Percentiles rank a stretch among this genome's conserved stretches.
phyloP scores from a whole-genome alignment of 2,329 filamentous ascomycete species.

The Byssoonygena ceratinophila region DNA sequence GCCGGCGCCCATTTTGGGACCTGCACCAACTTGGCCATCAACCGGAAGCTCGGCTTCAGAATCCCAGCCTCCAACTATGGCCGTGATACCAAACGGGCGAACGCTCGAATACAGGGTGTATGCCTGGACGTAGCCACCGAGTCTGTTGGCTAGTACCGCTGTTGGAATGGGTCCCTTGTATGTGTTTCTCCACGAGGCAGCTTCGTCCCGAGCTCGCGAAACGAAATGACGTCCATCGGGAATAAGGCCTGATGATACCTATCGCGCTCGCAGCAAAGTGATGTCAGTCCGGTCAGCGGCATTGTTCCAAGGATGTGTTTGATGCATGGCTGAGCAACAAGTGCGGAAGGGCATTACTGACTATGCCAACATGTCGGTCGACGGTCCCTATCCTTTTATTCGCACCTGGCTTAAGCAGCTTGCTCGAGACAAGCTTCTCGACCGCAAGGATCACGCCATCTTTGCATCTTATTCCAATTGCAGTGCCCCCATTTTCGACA shows the following conservation, averaged over 20 bases:
- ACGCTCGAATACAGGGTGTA: slow-evolving; percentile 97
- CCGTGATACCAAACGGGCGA: slow-evolving; percentile 90
- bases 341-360: slow-evolving; percentile 41
- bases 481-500: slow-evolving; percentile 94
- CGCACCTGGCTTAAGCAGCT: slow-evolving; percentile 84
- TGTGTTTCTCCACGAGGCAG: slow-evolving; percentile 75
- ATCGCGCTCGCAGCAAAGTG: slow-evolving; percentile 1
- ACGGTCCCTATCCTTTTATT: slow-evolving; percentile 97
- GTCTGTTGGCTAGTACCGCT: slow-evolving; percentile 75
- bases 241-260: slow-evolving; percentile 90
- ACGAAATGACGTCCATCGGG: slow-evolving; percentile 94
- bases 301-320: background rate
- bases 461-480: slow-evolving; percentile 92
- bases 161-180: slow-evolving; percentile 94
- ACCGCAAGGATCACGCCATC: slow-evolving; percentile 92
- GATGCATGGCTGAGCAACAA: background rate
- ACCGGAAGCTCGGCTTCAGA: slow-evolving; percentile 74
- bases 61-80: slow-evolving; percentile 89
- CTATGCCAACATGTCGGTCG: slow-evolving; percentile 85
- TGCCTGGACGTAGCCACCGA: slow-evolving; percentile 92
- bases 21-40: slow-evolving; percentile 78
- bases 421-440: slow-evolving; percentile 92
- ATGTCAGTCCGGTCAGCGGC: background rate
- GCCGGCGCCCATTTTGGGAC: slow-evolving; percentile 67
- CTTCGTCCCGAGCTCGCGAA: slow-evolving; percentile 87